Conservation (phyloP, 306 rosid species). For the Purshia tridentata region DNA sequence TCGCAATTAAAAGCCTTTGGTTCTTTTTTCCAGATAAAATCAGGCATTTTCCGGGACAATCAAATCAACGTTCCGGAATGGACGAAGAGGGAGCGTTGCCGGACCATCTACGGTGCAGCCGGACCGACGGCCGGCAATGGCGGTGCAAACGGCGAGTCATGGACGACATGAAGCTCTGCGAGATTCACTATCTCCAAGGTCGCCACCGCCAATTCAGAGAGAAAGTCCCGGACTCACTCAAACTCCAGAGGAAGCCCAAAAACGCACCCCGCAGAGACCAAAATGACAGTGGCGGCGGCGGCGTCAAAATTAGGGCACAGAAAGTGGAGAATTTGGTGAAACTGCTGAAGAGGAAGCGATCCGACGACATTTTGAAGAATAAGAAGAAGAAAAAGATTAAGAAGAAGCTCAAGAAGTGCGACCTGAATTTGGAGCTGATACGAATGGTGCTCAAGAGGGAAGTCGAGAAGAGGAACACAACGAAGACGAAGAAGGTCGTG, state of each 20-base stretch:
- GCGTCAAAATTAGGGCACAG: constrained; percentile 61
- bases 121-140: constrained; percentile 96
- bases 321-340: constrained; percentile 43
- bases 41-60: constrained; percentile 32
- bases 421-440: constrained; percentile 74
- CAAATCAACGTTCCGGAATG: constrained; percentile 29
- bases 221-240: constrained; percentile 86
- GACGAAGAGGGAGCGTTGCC: constrained; percentile 53
- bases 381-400: constrained; percentile 32
- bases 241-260: constrained; percentile 58
- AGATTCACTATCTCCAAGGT: constrained; percentile 84
- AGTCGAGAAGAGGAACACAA: constrained; percentile 61
- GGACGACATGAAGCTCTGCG: constrained; percentile 85
- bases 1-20: too few relatives aligned
- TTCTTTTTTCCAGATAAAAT: background rate
- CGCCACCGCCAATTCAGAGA: constrained; percentile 76
- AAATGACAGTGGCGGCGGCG: constrained; percentile 28
- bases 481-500: constrained; percentile 24
- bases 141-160: constrained; percentile 80
- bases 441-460: constrained; percentile 83
- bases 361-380: constrained; percentile 33
- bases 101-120: constrained; percentile 79
- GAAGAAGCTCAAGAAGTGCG: constrained; percentile 47
- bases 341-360: constrained; percentile 50
- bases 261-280: constrained; percentile 31